A percentile compares a stretch with the other conserved stretches of the same genome.
Conservation (phyloP, 768 basidiomycete genomes). For the Phaeolepiota aurea region DNA sequence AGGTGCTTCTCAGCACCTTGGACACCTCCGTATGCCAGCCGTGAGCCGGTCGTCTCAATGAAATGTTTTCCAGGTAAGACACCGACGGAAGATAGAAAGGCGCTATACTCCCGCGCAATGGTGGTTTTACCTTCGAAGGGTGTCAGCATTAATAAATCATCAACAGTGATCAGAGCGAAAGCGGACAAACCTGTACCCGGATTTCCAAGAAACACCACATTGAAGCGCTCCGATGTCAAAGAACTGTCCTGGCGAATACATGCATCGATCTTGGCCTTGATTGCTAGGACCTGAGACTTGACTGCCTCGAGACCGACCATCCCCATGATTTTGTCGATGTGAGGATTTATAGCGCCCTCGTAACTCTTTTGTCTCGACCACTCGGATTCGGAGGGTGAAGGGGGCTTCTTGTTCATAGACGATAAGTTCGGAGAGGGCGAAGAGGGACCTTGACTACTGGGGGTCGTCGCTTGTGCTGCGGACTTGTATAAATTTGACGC, state of each 20-base stretch:
- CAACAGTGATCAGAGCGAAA: not conserved
- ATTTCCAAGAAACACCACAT: constrained; percentile 58
- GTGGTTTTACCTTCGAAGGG: constrained; percentile 56
- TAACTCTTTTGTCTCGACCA: constrained; percentile 54
- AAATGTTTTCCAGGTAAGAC: constrained; percentile 47
- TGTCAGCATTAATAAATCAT: not conserved
- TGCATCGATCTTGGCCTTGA: constrained; percentile 52
- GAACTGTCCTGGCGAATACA: constrained; percentile 44
- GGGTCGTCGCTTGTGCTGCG: not conserved
- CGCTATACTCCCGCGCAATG: constrained; percentile 54
- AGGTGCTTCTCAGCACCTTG: constrained; percentile 40
- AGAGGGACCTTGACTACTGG: not conserved
- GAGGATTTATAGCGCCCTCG: constrained; percentile 39
- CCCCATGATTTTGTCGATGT: constrained; percentile 61
- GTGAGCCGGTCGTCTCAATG: constrained; percentile 56
- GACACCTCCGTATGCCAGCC: constrained; percentile 50
- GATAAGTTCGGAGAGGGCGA: not conserved
- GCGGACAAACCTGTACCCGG: constrained; percentile 57
- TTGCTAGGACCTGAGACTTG: constrained; percentile 48
- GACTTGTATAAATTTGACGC: no score
- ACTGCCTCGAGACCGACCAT: constrained; percentile 66
- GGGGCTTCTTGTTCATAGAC: not conserved
- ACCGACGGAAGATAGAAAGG: constrained; percentile 47
- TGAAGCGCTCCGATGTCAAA: constrained; percentile 48
- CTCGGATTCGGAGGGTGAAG: constrained; percentile 30